Evolutionary conservation across 805 yeast genomes (phyloP), one percentile per base, ranked within the genome.

Genomic region (Yamadazyma laniorum): DNA sequence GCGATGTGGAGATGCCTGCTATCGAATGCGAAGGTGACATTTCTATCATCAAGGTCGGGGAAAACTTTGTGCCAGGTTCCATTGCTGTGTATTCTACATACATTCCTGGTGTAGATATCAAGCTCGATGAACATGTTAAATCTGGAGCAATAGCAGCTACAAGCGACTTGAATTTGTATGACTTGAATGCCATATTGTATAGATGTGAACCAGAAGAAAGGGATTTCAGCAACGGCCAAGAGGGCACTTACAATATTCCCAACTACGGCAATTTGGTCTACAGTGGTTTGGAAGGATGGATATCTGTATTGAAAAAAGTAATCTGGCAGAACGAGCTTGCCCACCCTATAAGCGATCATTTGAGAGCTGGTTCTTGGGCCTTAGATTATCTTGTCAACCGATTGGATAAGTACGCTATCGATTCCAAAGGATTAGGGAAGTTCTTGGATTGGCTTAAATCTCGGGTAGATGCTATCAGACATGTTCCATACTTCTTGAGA

Each of bases 201-300:
- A 75, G 79, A 36, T 80, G 93, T 53, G 95, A 88, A 40, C 75
- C 83, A 9, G 99, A 91, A 61, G 99, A 91, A 59, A 67, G 88
- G 16, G 96, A 90, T 55, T 75, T 79, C 9, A 78, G 90, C 48
- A 73, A 62, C 16, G 95, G 95, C 5, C 50, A 59, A 6, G 81
- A 74, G 31, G 96, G 96, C 7, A 76, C 76, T 0, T 91, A 93
- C 61, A 58, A 63, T 34, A 70, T 91, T 32, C 97, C 98, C 1
- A 68, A 73, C 21, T 66, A 74, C 58, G 97, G 97, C 0, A 66
- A 67, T 12, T 65, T 90, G 32, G 83, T 80, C 0, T 91, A 87
- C 59, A 90, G 96, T 28, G 99, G 99, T 8, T 65, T 93, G 16
- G 95, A 88, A 59, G 98, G 99, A 1, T 91, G 96, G 95, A 76